Conservation (phyloP, 176 grass and related monocot genomes). For the Aegilops bicornis region DNA sequence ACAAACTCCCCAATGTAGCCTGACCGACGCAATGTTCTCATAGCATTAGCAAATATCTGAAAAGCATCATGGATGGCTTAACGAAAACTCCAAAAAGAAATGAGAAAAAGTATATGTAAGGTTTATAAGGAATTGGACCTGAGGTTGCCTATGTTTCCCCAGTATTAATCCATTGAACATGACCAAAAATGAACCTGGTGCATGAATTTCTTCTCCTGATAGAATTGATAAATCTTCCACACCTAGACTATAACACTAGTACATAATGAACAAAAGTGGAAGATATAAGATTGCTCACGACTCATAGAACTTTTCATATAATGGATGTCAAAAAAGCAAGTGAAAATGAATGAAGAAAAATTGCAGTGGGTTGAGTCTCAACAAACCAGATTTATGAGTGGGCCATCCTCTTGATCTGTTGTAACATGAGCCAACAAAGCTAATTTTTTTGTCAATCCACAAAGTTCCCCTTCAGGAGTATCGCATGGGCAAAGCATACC, state of each 20-base stretch:
- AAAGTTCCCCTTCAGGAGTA: slow-evolving; percentile 97
- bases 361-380: neutral
- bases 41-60: slow-evolving; percentile 75
- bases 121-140: slow-evolving; percentile 41
- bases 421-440: slow-evolving; percentile 87
- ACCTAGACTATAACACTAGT: slow-evolving; percentile 79
- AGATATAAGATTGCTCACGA: neutral
- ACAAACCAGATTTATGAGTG: slow-evolving; percentile 68
- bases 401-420: slow-evolving; percentile 82
- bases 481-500: slow-evolving; percentile 98
- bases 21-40: slow-evolving; percentile 66
- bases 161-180: slow-evolving; percentile 94
- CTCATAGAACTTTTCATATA: neutral
- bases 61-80: slow-evolving; percentile 17
- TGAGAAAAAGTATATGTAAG: neutral
- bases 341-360: neutral
- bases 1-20: slow-evolving; percentile 81
- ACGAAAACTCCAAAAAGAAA: neutral
- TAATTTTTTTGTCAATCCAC: slow-evolving; percentile 93
- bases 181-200: slow-evolving; percentile 78
- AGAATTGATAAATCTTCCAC: slow-evolving; percentile 71
- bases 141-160: slow-evolving; percentile 73
- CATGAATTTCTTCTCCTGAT: slow-evolving; percentile 83
- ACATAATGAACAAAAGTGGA: slow-evolving; percentile 26
- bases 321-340: neutral